A percentile compares a stretch with the other conserved stretches of the same genome.
These are phyloP conservation scores for Puccinia novopanici DNA, from an alignment of 1,284 basidiomycete species.

Conservation along the genomic window DNA sequence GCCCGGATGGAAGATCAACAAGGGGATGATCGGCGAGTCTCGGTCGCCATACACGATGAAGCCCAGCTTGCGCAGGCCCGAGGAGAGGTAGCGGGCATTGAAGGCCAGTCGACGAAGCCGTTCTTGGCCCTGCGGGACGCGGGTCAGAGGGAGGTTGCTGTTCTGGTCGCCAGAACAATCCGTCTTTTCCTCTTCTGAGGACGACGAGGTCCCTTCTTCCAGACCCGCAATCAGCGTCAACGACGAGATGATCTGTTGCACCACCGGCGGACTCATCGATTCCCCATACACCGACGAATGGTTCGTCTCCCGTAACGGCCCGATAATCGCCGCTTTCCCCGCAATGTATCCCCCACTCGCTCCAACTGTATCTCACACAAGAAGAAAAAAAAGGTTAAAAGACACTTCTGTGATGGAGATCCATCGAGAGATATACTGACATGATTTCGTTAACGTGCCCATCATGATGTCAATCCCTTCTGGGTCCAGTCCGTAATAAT, in stretches of 20 bases:
- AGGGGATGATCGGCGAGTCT: slow-evolving; percentile 88
- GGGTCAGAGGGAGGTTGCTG: slow-evolving; percentile 60
- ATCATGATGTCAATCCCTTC: slow-evolving; percentile 85
- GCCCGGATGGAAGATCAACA: slow-evolving; percentile 89
- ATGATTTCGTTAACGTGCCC: slow-evolving; percentile 95
- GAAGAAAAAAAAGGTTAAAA: too few relatives aligned
- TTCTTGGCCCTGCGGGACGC: slow-evolving; percentile 77
- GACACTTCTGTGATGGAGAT: too few relatives aligned
- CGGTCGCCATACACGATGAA: slow-evolving; percentile 95
- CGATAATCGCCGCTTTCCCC: slow-evolving; percentile 76
- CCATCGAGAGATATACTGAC: not conserved
- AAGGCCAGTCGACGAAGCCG: slow-evolving; percentile 87
- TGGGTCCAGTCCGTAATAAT: slow-evolving; percentile 89
- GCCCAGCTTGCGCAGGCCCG: slow-evolving; percentile 83
- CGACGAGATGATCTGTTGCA: slow-evolving; percentile 85
- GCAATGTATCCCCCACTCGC: slow-evolving; percentile 95
- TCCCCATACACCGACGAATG: slow-evolving; percentile 88
- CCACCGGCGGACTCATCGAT: slow-evolving; percentile 83
- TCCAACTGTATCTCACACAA: slow-evolving; percentile 69
- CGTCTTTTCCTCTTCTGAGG: too few relatives aligned
- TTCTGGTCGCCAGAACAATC: too few relatives aligned
- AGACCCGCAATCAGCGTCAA: slow-evolving; percentile 95
- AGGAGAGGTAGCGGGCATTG: slow-evolving; percentile 88
- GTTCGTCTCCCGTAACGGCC: slow-evolving; percentile 76
- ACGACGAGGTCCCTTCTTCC: slow-evolving; percentile 43